phyloP scores from a whole-genome alignment of 805 yeast species.

The Ogataea henricii region DNA sequence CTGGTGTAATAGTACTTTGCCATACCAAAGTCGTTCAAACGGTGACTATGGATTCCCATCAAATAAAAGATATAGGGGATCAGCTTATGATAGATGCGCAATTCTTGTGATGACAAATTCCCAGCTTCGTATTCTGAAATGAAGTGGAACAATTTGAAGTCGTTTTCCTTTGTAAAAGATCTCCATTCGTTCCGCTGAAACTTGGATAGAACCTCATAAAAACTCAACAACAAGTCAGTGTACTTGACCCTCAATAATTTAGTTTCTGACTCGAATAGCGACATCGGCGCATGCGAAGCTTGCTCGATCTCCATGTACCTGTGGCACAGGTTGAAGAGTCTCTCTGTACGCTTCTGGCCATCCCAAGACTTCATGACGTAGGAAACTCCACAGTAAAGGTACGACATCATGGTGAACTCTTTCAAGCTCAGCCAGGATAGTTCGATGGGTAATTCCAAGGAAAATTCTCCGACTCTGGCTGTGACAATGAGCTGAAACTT shows the following conservation, averaged over 20 bases:
- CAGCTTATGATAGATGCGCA: conserved; percentile 38
- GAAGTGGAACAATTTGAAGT: conserved; percentile 30
- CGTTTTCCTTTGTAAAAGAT: conserved; percentile 6
- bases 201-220: conserved; percentile 41
- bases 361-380: conserved; percentile 40
- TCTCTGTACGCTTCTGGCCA: conserved; percentile 37
- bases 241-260: conserved; percentile 34
- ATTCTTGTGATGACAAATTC: conserved; percentile 41
- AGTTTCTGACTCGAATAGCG: conserved; percentile 28
- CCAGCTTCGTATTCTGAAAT: conserved; percentile 40
- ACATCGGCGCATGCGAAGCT: conserved; percentile 11
- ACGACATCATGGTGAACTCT: conserved; percentile 44
- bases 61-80: conserved; percentile 42
- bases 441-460: conserved; percentile 25
- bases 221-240: conserved; percentile 33
- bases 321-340: conserved; percentile 40
- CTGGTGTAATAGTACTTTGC: conserved; percentile 44
- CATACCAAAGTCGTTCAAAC: conserved; percentile 36
- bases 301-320: conserved; percentile 35
- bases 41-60: conserved; percentile 43
- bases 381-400: conserved; percentile 45
- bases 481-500: conserved; percentile 11
- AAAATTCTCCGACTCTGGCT: background rate
- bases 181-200: conserved; percentile 29
- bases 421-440: conserved; percentile 45